A percentile compares a stretch with the other conserved stretches of the same genome.
Evolutionary conservation across 331 rosid species (phyloP).

Genomic region (Cydonia oblonga): DNA sequence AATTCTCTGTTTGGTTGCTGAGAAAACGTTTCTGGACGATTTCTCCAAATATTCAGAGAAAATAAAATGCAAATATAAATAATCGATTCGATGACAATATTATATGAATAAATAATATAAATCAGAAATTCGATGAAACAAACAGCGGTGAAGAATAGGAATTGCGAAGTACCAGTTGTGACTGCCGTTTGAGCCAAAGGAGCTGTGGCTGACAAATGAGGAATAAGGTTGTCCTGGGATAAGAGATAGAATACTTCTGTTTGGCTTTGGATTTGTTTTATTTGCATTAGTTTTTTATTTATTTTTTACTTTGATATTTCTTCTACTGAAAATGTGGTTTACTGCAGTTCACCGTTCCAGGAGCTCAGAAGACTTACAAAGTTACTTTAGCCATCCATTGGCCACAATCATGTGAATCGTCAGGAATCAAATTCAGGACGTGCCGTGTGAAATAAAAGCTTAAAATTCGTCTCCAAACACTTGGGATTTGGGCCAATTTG

Average conservation of each 20-base stretch:
- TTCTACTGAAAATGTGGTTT: too few relatives aligned
- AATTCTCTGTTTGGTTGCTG: slow-evolving; percentile 25
- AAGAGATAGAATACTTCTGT: neutral
- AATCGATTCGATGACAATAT: neutral
- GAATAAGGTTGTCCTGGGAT: slow-evolving; percentile 10
- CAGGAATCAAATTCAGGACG: too few relatives aligned
- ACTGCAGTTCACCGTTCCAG: too few relatives aligned
- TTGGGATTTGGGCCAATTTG: too few relatives aligned
- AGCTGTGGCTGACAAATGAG: neutral
- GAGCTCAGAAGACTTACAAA: fast-evolving
- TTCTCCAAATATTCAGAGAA: neutral
- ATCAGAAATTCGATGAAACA: slow-evolving; percentile 12
- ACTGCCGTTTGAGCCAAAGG: neutral
- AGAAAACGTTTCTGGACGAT: neutral
- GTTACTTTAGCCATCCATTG: too few relatives aligned
- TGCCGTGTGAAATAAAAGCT: too few relatives aligned
- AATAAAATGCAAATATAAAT: neutral
- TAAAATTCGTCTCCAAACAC: too few relatives aligned
- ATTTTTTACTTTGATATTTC: too few relatives aligned
- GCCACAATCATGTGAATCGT: too few relatives aligned
- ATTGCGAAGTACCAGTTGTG: neutral
- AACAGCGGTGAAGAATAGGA: slow-evolving; percentile 18
- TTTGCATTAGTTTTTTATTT: too few relatives aligned
- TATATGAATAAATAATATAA: neutral
- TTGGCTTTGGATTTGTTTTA: neutral